Percentiles rank a stretch among this genome's conserved stretches.
Evolutionary conservation across 495 filamentous ascomycete species (phyloP).

Genomic region (Geopyxis carbonaria): DNA sequence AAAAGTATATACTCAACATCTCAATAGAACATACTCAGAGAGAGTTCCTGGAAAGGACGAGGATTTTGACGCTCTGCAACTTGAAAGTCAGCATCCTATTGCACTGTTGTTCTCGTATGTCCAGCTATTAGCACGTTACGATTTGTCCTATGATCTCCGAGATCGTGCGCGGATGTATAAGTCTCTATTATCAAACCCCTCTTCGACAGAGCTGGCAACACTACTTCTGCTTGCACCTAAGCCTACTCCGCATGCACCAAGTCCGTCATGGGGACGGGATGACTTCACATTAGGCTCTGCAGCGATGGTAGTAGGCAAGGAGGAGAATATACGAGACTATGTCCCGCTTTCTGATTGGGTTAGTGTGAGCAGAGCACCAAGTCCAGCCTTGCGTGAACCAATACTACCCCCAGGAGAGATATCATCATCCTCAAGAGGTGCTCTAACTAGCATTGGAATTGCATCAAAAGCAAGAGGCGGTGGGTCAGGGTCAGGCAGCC

Average conservation of each 20-base stretch:
- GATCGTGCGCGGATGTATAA: slow-evolving; percentile 81
- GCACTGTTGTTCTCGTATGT: slow-evolving; percentile 69
- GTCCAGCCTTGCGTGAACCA: slow-evolving; percentile 46
- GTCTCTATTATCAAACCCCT: slow-evolving; percentile 55
- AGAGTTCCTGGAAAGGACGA: slow-evolving; percentile 2
- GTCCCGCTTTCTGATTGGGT: slow-evolving; percentile 73
- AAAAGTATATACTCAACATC: slow-evolving; percentile 80
- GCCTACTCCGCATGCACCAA: slow-evolving; percentile 71
- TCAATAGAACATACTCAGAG: slow-evolving; percentile 37
- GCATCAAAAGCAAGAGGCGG: slow-evolving; percentile 38
- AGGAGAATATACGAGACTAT: slow-evolving; percentile 55
- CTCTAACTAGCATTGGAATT: slow-evolving; percentile 22
- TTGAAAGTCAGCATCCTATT: slow-evolving; percentile 47
- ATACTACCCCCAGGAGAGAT: slow-evolving; percentile 22
- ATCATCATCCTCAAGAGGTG: slow-evolving; percentile 19
- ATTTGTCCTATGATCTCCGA: slow-evolving; percentile 84
- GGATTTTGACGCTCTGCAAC: slow-evolving; percentile 14
- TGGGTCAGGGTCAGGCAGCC: slow-evolving; percentile 40
- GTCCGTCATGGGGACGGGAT: slow-evolving; percentile 62
- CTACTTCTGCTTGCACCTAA: slow-evolving; percentile 86
- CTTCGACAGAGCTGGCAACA: slow-evolving; percentile 66
- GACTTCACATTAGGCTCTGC: slow-evolving; percentile 65
- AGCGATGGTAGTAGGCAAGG: slow-evolving; percentile 64
- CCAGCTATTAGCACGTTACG: slow-evolving; percentile 71
- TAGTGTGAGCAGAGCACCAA: slow-evolving; percentile 58